These are phyloP conservation scores for Ceratocystis eucalypticola DNA, from an alignment of 2,329 filamentous ascomycete species.

Conservation along the genomic window DNA sequence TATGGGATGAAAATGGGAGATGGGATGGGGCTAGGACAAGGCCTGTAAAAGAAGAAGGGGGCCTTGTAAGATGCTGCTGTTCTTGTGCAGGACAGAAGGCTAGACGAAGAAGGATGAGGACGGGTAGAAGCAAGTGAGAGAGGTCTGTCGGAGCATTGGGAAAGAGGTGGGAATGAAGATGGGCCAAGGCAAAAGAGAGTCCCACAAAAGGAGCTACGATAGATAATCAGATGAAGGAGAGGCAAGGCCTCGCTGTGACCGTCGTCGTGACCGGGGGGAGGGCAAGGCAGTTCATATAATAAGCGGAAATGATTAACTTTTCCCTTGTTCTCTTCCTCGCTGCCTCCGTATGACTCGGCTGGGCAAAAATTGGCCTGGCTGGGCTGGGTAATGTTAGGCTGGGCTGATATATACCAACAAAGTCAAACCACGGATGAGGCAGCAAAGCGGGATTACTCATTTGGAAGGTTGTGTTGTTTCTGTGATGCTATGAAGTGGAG, in stretches of 20 bases:
- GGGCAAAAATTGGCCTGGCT: background rate
- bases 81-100: background rate
- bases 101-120: background rate
- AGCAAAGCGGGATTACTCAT: background rate
- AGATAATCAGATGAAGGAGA: constrained; percentile 11
- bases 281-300: background rate
- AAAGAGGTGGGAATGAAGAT: background rate
- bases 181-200: background rate
- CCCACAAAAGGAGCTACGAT: background rate
- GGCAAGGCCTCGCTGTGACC: no score
- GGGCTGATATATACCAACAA: background rate
- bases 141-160: background rate
- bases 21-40: background rate
- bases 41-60: no score
- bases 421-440: background rate
- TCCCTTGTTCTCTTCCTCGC: background rate
- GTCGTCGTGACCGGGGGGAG: background rate
- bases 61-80: no score
- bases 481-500: background rate
- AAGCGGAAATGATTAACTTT: background rate
- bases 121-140: background rate
- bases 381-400: background rate
- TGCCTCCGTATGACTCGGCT: background rate
- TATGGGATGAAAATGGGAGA: background rate
- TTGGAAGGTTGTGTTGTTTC: background rate